Base-by-base conservation (phyloP, 2,329 filamentous ascomycete genomes). In the Onygenales sp. region DNA sequence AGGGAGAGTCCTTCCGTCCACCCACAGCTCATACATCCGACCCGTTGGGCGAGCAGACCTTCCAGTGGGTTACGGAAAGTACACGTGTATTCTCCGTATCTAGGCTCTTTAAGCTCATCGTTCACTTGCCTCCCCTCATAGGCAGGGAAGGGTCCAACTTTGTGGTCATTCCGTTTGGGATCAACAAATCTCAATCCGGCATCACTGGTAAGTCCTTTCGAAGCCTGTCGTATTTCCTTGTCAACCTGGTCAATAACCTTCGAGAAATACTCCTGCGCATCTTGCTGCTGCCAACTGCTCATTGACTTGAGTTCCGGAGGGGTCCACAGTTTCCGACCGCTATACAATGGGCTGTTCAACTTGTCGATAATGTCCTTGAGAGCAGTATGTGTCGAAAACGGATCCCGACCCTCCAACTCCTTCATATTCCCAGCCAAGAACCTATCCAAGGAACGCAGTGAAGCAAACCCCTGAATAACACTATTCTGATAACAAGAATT, bases 401-500 rank as follows among this genome's bases (percentile, higher is more conserved):
- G 57, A 9, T 67, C 65, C 39, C 73, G 68, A 2, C 63, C 61
- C 1, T 63, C 58, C 45, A 77, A 66, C 21, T 66, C 50, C 41
- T 67, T 58, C 14, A 73, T 58, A 55, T 73, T 74, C 31, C 59
- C 60, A n/a, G 59, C 73, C 7, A 95, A 77, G 63, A 89, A 93
- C 2, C 72, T 73, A 31, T 80, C 79, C 33, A 97, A 74, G 4
- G 85, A 80, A 14, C 80, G 78, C 33, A 97, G 75, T 3, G 91
- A 86, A 1, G 91, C 84, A 43, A 97, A 75, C 6, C 85, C 84
- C 68, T 95, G 90, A 9, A 98, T 82, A 17, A 96, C 85, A 66
- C 91, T 96, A 69, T 98, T 98, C 70, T 97, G 93, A 68, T 95
- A 98, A 74, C 93, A 97, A 1, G 90, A 95, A 67, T 96, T 95